Conservation (phyloP, 345 rosid genomes). For the Acer saccharum region DNA sequence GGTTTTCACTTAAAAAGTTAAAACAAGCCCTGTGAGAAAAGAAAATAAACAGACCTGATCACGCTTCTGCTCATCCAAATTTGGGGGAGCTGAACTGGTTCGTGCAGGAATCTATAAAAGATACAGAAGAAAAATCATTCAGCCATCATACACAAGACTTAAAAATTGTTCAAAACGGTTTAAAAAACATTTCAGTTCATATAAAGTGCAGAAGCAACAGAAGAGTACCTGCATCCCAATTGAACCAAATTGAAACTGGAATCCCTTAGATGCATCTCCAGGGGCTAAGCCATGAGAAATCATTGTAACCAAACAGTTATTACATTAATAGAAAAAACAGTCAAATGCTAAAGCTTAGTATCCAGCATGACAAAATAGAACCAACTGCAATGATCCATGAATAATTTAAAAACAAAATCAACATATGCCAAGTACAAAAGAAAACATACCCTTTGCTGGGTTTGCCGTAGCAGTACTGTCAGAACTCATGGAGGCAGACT, state of each 20-base stretch:
- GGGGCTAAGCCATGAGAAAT: conserved; percentile 31
- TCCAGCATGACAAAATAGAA: neutral
- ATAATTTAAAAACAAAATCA: neutral
- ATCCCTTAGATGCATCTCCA: conserved; percentile 68
- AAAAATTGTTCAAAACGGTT: neutral
- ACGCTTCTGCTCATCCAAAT: conserved; percentile 96
- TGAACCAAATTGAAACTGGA: conserved; percentile 86
- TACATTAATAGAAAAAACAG: conserved; percentile 5
- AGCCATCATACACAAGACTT: neutral
- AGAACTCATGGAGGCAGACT: conserved; percentile 57
- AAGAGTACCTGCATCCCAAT: conserved; percentile 72
- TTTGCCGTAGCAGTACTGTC: conserved; percentile 36
- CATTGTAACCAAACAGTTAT: conserved; percentile 10
- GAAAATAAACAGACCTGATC: conserved; percentile 57
- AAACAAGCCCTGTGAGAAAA: neutral
- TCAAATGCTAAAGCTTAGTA: neutral
- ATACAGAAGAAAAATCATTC: conserved; percentile 17
- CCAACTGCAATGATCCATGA: neutral
- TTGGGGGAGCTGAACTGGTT: conserved; percentile 96
- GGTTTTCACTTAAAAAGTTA: neutral
- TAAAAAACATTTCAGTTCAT: neutral
- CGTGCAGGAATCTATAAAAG: conserved; percentile 82
- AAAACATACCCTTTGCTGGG: conserved; percentile 57
- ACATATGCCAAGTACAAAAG: neutral
- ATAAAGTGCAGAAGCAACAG: neutral